Base-by-base conservation (phyloP, 1,284 basidiomycete species). In the Heimioporus punctisporus region DNA sequence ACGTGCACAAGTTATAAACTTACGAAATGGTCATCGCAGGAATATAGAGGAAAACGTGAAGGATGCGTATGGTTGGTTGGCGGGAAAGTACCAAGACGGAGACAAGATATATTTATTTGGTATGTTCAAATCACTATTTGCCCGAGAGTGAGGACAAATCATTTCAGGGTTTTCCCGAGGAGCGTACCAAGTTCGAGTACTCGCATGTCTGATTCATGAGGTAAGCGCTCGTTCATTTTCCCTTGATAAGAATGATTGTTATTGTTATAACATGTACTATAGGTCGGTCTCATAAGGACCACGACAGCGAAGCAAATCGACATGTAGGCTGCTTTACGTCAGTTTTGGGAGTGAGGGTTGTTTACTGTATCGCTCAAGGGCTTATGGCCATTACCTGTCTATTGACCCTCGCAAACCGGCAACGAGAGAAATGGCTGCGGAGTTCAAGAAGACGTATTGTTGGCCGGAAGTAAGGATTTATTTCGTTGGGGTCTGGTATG, bases 61-160 rank as follows among this genome's bases (percentile, higher is more conserved):
- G 25, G 34, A 50, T 9, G 74, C 70, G 1, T 77, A 77, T 59
- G 44, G 57, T 6, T 77, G 75, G 75, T 60, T 77, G 10, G 63
- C 65, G 1, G 63, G 66, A 8, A 59, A 58, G 6, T 76, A 76
- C 55, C 24, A 53, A 19, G 27, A 51, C 2, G 73, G 72, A 3
- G 73, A 75, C 50, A 50, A 53, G 11, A 74, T 76, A 24, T 76
- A 65, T 51, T 50, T 77, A 6, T 75, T 76, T 52, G 75, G 75
- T 76, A 50, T 0, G 50, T 43, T 26, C 17, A 12, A 24, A 24
- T 27, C 11, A 3, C 25, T 3, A 6, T 54, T 65, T 74, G 23
- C 21, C 19, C 21, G 72, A 51, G 19, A n/a, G 12, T 23, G 21
- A 5, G 74, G 65, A 17, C 64, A 72, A 25, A 45, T 10, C 14